Evolutionary conservation across 2,329 filamentous ascomycete species (phyloP), one percentile per base, ranked within the genome.

Genomic region (Botrytis pseudocinerea): DNA sequence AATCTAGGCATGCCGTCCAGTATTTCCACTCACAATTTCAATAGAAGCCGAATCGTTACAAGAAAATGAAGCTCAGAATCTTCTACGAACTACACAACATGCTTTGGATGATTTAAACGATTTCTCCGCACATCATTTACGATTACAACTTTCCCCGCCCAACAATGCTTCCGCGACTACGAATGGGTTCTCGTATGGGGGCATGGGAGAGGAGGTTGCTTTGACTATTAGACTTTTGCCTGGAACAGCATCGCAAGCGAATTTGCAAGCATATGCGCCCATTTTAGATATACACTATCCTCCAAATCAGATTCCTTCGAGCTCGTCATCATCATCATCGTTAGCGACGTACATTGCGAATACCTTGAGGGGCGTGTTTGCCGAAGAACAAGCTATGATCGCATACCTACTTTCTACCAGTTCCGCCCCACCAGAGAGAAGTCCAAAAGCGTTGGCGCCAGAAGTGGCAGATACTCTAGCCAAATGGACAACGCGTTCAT

Each of bases 381-480:
- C 89, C 7, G 94, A 98, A 82, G 96, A 99, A 81, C 94, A 95
- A 78, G 90, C 94, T 35, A 93, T 94, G 75, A 91, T 98, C 76
- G 91, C 92, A 20, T 90, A 93, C 79, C 87, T 94, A 32, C 85
- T 94, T 25, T 91, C 89, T 2, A 86, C 87, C 0, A 88, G 86
- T 61, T 85, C 87, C 10, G 85, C 87, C 38, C 86, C 87, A 7
- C 82, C 84, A 54, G 85, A 86, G 75, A 78, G 83, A 73, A 82
- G 84, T 69, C 82, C 85, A 4, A 83, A 85, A 73, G 83, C 83
- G 8, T 77, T 88, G 57, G 83, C 84, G 0, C 83, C 86, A 48
- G 85, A 89, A 46, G 83, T 86, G 0, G 84, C 86, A 38, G 88
- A 89, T 59, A 84, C 87, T 0, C 85, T 89, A 77, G 88, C 83